Evolutionary conservation across 306 rosid genomes (phyloP).

Genomic region (Cicer judaicum): DNA sequence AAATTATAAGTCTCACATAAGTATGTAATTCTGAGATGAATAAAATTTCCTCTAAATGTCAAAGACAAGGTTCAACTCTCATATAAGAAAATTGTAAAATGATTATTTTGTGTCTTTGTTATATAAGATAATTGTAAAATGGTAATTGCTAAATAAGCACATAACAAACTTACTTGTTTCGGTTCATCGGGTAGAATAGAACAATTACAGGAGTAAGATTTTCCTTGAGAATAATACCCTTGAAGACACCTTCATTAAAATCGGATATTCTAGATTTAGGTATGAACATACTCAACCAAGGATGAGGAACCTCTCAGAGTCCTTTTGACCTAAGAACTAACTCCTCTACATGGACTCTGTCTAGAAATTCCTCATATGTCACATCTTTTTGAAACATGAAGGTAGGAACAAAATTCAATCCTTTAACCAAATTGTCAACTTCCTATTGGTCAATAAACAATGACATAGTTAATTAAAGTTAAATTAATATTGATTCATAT

Average conservation of each 20-base stretch:
- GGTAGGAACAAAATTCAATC: slow-evolving; percentile 48
- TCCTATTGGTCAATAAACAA: slow-evolving; percentile 38
- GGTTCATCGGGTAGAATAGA: slow-evolving; percentile 57
- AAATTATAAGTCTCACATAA: background rate
- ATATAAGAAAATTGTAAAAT: no score
- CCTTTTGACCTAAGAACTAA: slow-evolving; percentile 47
- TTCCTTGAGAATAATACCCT: slow-evolving; percentile 56
- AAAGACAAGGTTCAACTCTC: no score
- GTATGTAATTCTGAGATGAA: no score
- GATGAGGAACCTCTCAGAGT: slow-evolving; percentile 68
- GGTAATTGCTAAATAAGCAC: no score
- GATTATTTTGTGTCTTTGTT: no score
- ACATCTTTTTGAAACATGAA: slow-evolving; percentile 58
- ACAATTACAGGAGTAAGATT: slow-evolving; percentile 36
- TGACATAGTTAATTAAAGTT: no score
- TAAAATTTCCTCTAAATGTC: no score
- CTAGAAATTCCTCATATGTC: slow-evolving; percentile 54
- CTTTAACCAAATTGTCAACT: slow-evolving; percentile 43
- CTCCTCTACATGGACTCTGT: slow-evolving; percentile 58
- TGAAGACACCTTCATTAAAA: slow-evolving; percentile 62
- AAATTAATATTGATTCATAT: no score
- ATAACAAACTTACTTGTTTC: slow-evolving; percentile 51
- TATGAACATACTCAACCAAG: slow-evolving; percentile 68
- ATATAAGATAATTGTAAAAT: no score
- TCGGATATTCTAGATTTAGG: slow-evolving; percentile 63